Evolutionary conservation across 805 yeast genomes (phyloP), one percentile per base, ranked within the genome.

Genomic region (Ogataea ramenticola): DNA sequence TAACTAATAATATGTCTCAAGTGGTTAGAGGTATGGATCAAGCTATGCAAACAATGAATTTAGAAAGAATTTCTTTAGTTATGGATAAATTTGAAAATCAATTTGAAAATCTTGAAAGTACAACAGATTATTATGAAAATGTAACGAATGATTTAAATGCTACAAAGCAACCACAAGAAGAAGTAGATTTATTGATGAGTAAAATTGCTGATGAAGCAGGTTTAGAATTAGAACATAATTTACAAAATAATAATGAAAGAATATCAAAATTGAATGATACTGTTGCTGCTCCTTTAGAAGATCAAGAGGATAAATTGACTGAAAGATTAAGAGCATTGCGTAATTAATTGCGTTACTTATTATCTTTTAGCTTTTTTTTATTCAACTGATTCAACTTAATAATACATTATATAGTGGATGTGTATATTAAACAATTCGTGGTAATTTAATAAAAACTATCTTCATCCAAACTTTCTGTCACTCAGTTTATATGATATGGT

Each of bases 131-230:
- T 60, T 91, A 93, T 62, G 98, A 91, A 63, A 77, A 80, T 39
- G 91, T 95, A 44, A 89, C 97, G 11, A 82, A 82, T 47, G 86
- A 82, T 45, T 87, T 93, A 43, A 88, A 86, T 55, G 96, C 96
- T 0, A 74, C 86, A 43, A 75, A 85, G 32, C 90, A 96, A 4
- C 98, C 97, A 7, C 96, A 88, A 61, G 98, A 91, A 46, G 93
- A 90, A 50, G 99, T 91, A 31, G 97, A 93, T 58, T 76, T 83
- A 47, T 70, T 91, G 58, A 76, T 91, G 86, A 88, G 74, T 57
- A 88, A 86, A 61, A 90, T 93, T 15, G 98, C 98, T 0, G 98
- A 91, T 60, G 98, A 91, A 60, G 97, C 96, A 0, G 99, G 99
- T 2, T 70, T 93, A 36, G 98, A 93, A 60, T 72, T 90, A 70